Evolutionary conservation across 345 rosid genomes (phyloP).

Genomic region (Abelmoschus esculentus): DNA sequence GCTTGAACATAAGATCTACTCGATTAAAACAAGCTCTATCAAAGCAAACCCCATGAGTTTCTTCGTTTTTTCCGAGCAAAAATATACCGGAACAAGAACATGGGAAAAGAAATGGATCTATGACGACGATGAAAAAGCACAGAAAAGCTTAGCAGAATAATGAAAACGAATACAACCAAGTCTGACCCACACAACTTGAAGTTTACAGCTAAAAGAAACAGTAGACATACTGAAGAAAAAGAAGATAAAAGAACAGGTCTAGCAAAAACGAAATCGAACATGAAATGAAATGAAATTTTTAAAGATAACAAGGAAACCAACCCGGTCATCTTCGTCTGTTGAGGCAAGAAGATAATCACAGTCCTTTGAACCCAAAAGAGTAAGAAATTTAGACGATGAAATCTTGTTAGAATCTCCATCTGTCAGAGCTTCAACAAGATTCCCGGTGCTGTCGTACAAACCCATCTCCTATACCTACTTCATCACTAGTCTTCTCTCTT

Average conservation of each 20-base stretch:
- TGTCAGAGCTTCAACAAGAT: not conserved
- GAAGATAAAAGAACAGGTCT: no score
- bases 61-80: no score
- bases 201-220: not conserved
- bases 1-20: no score
- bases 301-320: not conserved
- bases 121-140: not conserved
- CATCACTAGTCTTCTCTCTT: slow-evolving; percentile 5
- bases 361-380: slow-evolving; percentile 39
- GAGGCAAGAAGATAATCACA: slow-evolving; percentile 49
- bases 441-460: slow-evolving; percentile 3
- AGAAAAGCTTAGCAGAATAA: no score
- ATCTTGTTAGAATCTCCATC: slow-evolving; percentile 9
- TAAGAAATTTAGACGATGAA: slow-evolving; percentile 21
- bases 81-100: not conserved
- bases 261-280: not conserved
- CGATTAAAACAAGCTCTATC: no score
- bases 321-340: not conserved
- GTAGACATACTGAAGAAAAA: not conserved
- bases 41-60: no score
- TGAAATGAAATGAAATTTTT: no score
- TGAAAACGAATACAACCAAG: no score
- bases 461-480: slow-evolving; percentile 9
- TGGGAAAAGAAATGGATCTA: not conserved
- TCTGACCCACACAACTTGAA: no score